These are phyloP conservation scores for Seiridium unicorne DNA, from an alignment of 2,329 filamentous ascomycete genomes.

Conservation along the genomic window DNA sequence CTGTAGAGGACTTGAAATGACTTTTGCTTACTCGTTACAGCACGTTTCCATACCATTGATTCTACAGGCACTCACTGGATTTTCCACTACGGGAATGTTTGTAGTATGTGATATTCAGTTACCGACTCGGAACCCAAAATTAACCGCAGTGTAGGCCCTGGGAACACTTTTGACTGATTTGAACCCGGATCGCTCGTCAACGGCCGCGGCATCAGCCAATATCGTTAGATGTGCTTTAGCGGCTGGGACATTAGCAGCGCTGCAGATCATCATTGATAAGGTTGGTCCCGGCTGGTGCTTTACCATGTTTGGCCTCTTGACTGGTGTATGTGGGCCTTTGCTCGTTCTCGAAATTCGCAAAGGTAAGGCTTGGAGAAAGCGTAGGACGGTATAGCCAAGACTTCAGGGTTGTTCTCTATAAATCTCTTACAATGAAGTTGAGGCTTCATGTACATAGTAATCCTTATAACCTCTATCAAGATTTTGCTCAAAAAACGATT, in stretches of 20 bases:
- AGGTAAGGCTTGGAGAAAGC: conserved; percentile 12
- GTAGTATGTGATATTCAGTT: conserved; percentile 10
- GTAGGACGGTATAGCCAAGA: background rate
- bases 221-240: conserved; percentile 19
- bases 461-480: too few species aligned
- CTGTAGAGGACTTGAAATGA: background rate
- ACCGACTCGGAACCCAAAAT: background rate
- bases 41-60: conserved; percentile 10
- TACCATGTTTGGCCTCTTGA: conserved; percentile 17
- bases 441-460: too few species aligned
- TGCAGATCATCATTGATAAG: conserved; percentile 16
- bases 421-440: too few species aligned
- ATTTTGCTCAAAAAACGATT: too few species aligned
- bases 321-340: conserved; percentile 14
- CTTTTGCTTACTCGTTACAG: background rate
- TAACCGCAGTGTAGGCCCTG: conserved; percentile 3
- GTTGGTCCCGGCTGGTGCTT: conserved; percentile 21
- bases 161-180: conserved; percentile 16
- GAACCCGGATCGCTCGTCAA: conserved; percentile 16
- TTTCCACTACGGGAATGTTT: conserved; percentile 13
- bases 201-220: conserved; percentile 20
- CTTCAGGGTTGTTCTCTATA: too few species aligned
- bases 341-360: conserved; percentile 12
- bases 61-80: conserved; percentile 13
- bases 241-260: conserved; percentile 12